Conservation (phyloP, 345 rosid species). For the Gossypium bickii region DNA sequence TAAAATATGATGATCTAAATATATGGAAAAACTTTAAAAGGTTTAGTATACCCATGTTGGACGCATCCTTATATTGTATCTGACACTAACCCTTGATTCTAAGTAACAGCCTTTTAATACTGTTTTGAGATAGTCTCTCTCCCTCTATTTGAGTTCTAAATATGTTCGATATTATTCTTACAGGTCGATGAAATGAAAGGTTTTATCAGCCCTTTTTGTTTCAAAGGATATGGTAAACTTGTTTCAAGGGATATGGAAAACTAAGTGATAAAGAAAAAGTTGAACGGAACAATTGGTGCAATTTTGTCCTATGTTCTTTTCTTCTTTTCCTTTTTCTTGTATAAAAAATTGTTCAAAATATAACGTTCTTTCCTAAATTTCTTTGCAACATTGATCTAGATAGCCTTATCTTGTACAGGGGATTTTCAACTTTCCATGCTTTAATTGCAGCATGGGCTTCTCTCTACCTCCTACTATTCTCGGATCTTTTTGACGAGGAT, state of each 20-base stretch:
- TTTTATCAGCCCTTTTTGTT: slow-evolving; percentile 43
- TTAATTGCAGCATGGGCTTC: slow-evolving; percentile 55
- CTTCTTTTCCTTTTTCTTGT: too few relatives aligned
- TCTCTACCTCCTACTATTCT: slow-evolving; percentile 50
- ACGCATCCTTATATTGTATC: too few relatives aligned
- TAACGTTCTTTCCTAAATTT: too few relatives aligned
- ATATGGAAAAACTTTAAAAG: too few relatives aligned
- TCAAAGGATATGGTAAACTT: slow-evolving; percentile 53
- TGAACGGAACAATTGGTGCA: slow-evolving; percentile 86
- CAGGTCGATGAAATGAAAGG: slow-evolving; percentile 68
- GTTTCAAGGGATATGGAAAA: slow-evolving; percentile 50
- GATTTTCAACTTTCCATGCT: slow-evolving; percentile 86
- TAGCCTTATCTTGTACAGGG: slow-evolving; percentile 35
- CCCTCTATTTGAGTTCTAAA: not conserved
- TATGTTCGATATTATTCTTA: slow-evolving; percentile 19
- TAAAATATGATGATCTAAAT: too few relatives aligned
- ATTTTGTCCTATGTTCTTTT: slow-evolving; percentile 5
- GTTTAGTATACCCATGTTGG: too few relatives aligned
- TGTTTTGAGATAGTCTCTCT: not conserved
- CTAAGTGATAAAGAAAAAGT: slow-evolving; percentile 42
- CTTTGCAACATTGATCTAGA: not conserved
- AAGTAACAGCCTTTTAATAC: not conserved
- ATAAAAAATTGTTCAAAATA: not conserved
- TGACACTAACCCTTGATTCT: too few relatives aligned
- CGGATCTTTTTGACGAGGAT: slow-evolving; percentile 52